These are phyloP conservation scores for Lipomyces mesembrius DNA, from an alignment of 805 yeast genomes.

Conservation along the genomic window DNA sequence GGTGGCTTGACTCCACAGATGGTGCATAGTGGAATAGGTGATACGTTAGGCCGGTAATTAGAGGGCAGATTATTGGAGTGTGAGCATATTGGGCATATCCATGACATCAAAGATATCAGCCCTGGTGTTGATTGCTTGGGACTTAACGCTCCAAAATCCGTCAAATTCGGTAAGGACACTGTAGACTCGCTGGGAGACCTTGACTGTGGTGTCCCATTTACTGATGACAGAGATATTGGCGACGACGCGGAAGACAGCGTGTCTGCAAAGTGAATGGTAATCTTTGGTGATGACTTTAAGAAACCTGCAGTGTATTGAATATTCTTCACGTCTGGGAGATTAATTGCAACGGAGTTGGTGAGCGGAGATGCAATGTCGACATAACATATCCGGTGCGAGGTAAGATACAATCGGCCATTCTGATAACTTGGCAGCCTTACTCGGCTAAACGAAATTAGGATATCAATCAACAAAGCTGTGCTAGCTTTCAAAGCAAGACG, in stretches of 20 bases:
- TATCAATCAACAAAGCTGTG: background rate
- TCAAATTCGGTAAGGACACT: constrained; percentile 2
- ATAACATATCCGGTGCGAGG: constrained; percentile 73
- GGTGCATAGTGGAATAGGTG: constrained; percentile 53
- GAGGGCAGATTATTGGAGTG: constrained; percentile 57
- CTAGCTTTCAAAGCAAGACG: background rate
- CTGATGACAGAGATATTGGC: constrained; percentile 4
- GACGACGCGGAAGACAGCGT: constrained; percentile 10
- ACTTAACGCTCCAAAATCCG: background rate
- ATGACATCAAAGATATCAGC: constrained; percentile 46
- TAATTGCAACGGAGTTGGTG: constrained; percentile 54
- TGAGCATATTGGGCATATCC: constrained; percentile 90
- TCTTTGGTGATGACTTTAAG: constrained; percentile 75
- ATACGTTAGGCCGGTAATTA: constrained; percentile 37
- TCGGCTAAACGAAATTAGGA: constrained; percentile 13
- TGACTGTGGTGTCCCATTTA: background rate
- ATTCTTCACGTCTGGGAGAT: constrained; percentile 50
- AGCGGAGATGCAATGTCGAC: constrained; percentile 58
- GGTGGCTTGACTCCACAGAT: constrained; percentile 65
- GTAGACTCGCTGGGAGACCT: constrained; percentile 11
- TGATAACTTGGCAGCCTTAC: constrained; percentile 65
- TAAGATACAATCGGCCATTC: constrained; percentile 76
- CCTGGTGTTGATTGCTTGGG: constrained; percentile 3
- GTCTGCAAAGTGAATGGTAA: constrained; percentile 48
- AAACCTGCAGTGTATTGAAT: constrained; percentile 52